A percentile compares a stretch with the other conserved stretches of the same genome.
phyloP scores from a whole-genome alignment of 2,329 filamentous ascomycete species.

The Cadophora luteo-olivacea region DNA sequence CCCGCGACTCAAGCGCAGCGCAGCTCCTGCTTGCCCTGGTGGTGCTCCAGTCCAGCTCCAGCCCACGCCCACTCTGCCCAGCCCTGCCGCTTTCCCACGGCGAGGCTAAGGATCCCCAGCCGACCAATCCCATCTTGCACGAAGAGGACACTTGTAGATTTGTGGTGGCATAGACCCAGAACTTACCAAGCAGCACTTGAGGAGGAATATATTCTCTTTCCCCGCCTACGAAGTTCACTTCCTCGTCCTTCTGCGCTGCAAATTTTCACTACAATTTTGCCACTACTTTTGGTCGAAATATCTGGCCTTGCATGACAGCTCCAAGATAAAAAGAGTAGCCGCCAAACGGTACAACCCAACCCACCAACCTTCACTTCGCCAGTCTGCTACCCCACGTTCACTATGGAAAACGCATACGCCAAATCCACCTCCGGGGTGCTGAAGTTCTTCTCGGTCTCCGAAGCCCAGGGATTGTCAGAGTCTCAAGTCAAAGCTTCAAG shows the following conservation, averaged over 20 bases:
- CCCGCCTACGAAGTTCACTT: constrained; percentile 4
- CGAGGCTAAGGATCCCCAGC: constrained; percentile 10
- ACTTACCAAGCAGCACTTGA: constrained; percentile 20
- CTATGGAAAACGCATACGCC: constrained; percentile 70
- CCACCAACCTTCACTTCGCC: constrained; percentile 17
- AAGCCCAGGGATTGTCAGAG: constrained; percentile 61
- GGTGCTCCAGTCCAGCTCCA: background rate
- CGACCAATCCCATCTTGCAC: constrained; percentile 22
- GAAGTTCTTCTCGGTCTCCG: constrained; percentile 62
- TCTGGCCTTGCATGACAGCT: constrained; percentile 31
- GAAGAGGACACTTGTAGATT: constrained; percentile 32
- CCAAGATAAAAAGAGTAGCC: constrained; percentile 29
- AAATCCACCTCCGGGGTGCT: constrained; percentile 65
- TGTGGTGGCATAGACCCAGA: constrained; percentile 13
- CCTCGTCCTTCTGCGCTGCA: constrained; percentile 9
- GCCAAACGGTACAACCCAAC: constrained; percentile 27
- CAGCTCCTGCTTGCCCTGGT: too few relatives aligned
- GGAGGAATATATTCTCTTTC: constrained; percentile 6
- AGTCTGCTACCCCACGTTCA: constrained; percentile 25
- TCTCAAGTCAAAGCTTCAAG: constrained; percentile 62
- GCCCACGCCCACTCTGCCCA: background rate
- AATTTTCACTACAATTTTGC: constrained; percentile 24
- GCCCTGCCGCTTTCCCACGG: background rate
- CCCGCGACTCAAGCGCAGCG: constrained; percentile 8
- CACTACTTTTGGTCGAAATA: constrained; percentile 19